phyloP scores from a whole-genome alignment of 139 green algal genomes.

The Asterochloris sp. region DNA sequence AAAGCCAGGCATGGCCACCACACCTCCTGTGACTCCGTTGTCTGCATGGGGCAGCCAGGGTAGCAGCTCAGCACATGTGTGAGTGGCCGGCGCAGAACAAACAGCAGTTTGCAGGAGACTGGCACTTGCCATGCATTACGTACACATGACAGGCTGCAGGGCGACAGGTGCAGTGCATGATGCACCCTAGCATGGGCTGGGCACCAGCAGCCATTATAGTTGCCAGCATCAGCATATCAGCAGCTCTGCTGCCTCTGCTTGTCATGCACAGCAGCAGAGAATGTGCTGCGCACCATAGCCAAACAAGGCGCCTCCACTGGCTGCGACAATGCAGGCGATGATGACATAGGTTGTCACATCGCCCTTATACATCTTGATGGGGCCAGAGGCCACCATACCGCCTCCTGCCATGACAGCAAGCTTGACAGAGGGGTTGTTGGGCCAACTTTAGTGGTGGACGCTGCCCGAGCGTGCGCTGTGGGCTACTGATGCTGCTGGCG shows the following conservation, averaged over 20 bases:
- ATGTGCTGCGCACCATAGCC: conserved; percentile 2
- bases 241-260: conserved; percentile 46
- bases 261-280: conserved; percentile 26
- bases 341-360: conserved; percentile 24
- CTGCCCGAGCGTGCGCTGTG: no score
- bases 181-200: not conserved
- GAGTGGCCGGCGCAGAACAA: not conserved
- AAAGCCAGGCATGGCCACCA: conserved; percentile 44
- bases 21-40: conserved; percentile 33
- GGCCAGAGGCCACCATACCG: conserved; percentile 13
- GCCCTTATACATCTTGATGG: conserved; percentile 17
- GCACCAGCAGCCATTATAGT: not conserved
- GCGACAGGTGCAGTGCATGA: no score
- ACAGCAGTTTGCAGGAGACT: not conserved
- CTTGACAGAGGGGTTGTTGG: not conserved
- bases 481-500: no score
- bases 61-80: not conserved
- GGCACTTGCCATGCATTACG: no score
- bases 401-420: conserved; percentile 6
- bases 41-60: not conserved
- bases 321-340: conserved; percentile 23
- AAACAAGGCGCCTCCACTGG: conserved; percentile 25
- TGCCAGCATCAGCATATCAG: not conserved
- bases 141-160: no score
- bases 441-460: no score